These are phyloP conservation scores for Pleodorina starrii DNA, from an alignment of 139 green algal genomes.

Conservation along the genomic window DNA sequence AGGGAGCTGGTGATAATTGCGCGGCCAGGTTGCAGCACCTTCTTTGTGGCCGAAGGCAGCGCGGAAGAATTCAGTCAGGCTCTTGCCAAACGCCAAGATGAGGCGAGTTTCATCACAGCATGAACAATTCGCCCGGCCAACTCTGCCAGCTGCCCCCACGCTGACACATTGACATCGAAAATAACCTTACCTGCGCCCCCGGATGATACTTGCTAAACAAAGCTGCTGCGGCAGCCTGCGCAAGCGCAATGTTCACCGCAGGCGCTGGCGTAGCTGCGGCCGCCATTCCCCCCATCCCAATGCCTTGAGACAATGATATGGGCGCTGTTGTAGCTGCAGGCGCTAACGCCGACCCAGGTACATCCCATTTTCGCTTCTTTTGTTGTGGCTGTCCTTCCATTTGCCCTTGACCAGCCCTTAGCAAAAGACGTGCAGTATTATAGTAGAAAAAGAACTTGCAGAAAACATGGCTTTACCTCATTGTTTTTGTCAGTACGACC, in stretches of 20 bases:
- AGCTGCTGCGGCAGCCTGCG: constrained; percentile 43
- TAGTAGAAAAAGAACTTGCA: too few relatives aligned
- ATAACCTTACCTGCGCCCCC: constrained; percentile 7
- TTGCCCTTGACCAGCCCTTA: too few relatives aligned
- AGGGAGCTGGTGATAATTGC: background rate
- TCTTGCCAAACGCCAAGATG: background rate
- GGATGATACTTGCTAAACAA: constrained; percentile 40
- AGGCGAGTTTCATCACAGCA: background rate
- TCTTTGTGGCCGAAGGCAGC: background rate
- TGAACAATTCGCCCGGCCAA: too few relatives aligned
- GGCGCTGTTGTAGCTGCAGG: background rate
- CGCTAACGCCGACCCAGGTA: background rate
- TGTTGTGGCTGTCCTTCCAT: constrained; percentile 8
- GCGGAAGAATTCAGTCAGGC: background rate
- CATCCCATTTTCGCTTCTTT: constrained; percentile 61
- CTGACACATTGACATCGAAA: too few relatives aligned
- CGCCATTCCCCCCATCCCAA: background rate
- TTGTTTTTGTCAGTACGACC: too few relatives aligned
- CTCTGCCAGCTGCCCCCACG: too few relatives aligned
- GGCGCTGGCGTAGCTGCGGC: background rate
- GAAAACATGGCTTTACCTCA: too few relatives aligned
- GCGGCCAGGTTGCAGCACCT: too few relatives aligned
- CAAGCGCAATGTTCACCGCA: background rate
- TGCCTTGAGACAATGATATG: background rate
- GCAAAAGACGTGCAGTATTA: too few relatives aligned